phyloP scores from a whole-genome alignment of 2,329 filamentous ascomycete genomes.

The Claviceps humidiphila region DNA sequence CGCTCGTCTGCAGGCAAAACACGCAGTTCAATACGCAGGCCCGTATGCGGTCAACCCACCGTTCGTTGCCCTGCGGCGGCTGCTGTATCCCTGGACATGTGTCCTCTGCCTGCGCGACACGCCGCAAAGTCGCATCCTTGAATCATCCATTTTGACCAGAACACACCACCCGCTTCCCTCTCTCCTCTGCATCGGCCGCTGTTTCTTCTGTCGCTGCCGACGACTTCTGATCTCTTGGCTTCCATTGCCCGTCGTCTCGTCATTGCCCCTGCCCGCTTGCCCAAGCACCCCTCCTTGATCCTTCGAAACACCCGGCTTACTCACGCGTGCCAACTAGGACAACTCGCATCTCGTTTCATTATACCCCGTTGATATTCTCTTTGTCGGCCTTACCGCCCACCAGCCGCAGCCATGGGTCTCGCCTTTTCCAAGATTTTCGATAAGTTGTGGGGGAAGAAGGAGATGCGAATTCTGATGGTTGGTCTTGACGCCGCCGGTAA shows the following conservation, averaged over 20 bases:
- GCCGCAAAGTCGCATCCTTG: conserved; percentile 6
- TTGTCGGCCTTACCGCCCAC: conserved; percentile 18
- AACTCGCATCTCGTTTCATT: conserved; percentile 4
- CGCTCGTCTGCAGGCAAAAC: not conserved
- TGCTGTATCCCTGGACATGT: conserved; percentile 11
- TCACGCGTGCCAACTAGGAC: conserved; percentile 19
- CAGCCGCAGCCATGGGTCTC: conserved; percentile 82
- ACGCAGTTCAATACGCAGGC: no score
- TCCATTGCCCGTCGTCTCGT: conserved; percentile 1
- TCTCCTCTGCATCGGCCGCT: not conserved
- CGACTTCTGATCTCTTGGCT: not conserved
- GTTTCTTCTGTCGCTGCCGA: not conserved
- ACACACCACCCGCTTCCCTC: not conserved
- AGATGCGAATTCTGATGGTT: conserved; percentile 99
- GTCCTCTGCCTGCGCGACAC: conserved; percentile 12
- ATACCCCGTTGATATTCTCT: not conserved
- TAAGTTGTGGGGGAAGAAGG: conserved; percentile 97
- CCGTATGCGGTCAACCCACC: conserved; percentile 5
- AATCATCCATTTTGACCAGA: not conserved
- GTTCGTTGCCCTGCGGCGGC: conserved; percentile 9
- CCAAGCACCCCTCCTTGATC: conserved; percentile 11
- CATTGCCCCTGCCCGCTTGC: conserved; percentile 3
- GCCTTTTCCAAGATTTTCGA: conserved; percentile 94
- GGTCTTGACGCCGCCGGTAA: conserved; percentile 99
- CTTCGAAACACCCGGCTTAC: conserved; percentile 9